These are phyloP conservation scores for Mycena leptocephala DNA, from an alignment of 768 basidiomycete species.

Conservation along the genomic window DNA sequence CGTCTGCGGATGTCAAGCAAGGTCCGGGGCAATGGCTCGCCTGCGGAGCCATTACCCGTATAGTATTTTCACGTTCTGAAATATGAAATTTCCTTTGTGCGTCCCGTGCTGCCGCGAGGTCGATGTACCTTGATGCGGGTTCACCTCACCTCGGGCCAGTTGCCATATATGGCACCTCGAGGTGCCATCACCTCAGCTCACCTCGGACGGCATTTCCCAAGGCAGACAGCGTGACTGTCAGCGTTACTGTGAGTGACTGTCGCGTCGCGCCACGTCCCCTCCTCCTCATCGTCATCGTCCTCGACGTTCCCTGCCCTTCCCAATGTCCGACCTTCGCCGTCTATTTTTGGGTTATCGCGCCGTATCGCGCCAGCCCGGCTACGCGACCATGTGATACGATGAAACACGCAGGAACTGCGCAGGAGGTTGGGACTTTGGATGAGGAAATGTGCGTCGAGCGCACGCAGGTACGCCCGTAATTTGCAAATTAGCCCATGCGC, in stretches of 20 bases:
- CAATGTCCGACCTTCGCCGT: background rate
- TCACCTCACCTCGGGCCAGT: background rate
- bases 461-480: background rate
- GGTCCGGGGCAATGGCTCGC: too few species aligned
- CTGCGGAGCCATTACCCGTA: too few species aligned
- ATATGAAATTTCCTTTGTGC: too few species aligned
- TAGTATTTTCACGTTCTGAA: too few species aligned
- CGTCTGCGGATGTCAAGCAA: too few species aligned
- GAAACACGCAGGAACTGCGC: background rate
- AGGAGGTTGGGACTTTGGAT: background rate
- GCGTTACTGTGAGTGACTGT: background rate
- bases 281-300: background rate
- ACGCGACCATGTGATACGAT: background rate
- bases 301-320: background rate
- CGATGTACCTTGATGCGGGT: background rate
- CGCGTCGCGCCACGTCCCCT: background rate
- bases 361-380: background rate
- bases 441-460: background rate
- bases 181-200: background rate
- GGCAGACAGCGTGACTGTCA: background rate
- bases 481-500: background rate
- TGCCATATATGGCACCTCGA: background rate
- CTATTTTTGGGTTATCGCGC: background rate
- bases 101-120: conserved; percentile 2
- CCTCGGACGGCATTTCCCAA: background rate